Evolutionary conservation across 1,139 yeast genomes (phyloP).

Genomic region (Hyphopichia wangnamkhiaoensis): DNA sequence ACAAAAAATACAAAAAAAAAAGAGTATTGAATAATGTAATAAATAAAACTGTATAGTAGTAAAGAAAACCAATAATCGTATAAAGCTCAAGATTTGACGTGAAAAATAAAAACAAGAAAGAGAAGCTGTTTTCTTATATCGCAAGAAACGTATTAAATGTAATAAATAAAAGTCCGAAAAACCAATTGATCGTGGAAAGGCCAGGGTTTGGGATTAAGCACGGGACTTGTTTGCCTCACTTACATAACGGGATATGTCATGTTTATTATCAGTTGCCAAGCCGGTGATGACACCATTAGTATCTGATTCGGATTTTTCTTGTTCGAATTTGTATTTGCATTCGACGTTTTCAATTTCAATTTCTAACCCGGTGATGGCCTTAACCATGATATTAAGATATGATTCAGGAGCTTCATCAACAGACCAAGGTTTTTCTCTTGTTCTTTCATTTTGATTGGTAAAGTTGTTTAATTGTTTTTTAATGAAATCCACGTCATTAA

Average conservation of each 20-base stretch:
- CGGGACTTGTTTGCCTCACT: slow-evolving; percentile 16
- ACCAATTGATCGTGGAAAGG: background rate
- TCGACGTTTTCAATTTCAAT: slow-evolving; percentile 52
- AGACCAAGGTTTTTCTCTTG: slow-evolving; percentile 50
- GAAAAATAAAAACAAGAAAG: too few species aligned
- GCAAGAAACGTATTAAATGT: slow-evolving; percentile 1
- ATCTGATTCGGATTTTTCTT: slow-evolving; percentile 46
- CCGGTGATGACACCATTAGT: slow-evolving; percentile 57
- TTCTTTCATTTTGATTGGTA: slow-evolving; percentile 50
- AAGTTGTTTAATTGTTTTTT: slow-evolving; percentile 46
- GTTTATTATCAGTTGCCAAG: slow-evolving; percentile 27
- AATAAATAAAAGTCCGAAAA: background rate
- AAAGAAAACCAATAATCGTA: too few species aligned
- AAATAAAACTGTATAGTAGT: too few species aligned
- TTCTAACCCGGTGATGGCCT: slow-evolving; percentile 61
- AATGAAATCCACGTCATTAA: slow-evolving; percentile 51
- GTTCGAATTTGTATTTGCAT: slow-evolving; percentile 65
- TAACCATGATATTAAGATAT: slow-evolving; percentile 46
- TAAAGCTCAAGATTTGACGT: too few species aligned
- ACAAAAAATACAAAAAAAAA: too few species aligned
- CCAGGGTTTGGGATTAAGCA: background rate
- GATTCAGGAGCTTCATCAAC: slow-evolving; percentile 60
- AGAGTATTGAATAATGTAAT: too few species aligned
- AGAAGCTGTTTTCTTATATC: too few species aligned
- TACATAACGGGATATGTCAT: slow-evolving; percentile 23